Percentiles rank a stretch among this genome's conserved stretches.
Conservation (phyloP, 352 stramenopile species). For the Phytophthora colocasiae region DNA sequence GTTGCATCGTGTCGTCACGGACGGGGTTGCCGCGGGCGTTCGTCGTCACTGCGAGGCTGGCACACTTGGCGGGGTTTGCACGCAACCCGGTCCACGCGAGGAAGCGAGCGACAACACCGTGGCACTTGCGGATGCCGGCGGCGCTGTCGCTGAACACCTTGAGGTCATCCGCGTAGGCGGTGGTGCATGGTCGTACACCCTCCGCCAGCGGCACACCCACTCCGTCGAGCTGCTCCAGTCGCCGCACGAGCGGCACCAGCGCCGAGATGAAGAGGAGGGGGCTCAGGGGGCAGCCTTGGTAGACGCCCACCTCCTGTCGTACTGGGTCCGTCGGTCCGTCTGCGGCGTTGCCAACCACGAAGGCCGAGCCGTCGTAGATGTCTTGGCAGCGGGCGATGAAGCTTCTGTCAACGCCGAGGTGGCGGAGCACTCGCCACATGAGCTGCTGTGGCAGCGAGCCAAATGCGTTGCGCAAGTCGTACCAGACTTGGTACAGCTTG, state of each 20-base stretch:
- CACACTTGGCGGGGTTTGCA: slow-evolving; percentile 21
- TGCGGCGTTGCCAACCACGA: slow-evolving; percentile 15
- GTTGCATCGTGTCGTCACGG: slow-evolving; percentile 1
- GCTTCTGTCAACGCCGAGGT: background rate
- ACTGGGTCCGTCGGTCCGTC: slow-evolving; percentile 34
- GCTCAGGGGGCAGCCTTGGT: slow-evolving; percentile 31
- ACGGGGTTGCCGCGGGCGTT: slow-evolving; percentile 15
- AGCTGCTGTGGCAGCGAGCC: no score
- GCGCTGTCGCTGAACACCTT: slow-evolving; percentile 8
- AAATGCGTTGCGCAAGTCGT: no score
- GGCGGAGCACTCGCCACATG: background rate
- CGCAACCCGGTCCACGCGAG: slow-evolving; percentile 3
- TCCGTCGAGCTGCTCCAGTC: slow-evolving; percentile 1
- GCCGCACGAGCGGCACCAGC: slow-evolving; percentile 10
- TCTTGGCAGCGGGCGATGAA: background rate
- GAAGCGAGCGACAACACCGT: slow-evolving; percentile 1
- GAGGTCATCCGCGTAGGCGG: slow-evolving; percentile 15
- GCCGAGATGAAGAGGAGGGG: slow-evolving; percentile 32
- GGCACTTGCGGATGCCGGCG: background rate
- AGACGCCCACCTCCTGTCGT: slow-evolving; percentile 21
- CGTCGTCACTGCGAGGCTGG: background rate
- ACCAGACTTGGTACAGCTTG: no score
- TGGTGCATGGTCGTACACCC: background rate
- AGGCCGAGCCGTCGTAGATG: slow-evolving; percentile 16
- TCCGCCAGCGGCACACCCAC: slow-evolving; percentile 10